These are phyloP conservation scores for Immersiporthe knoxdaviesiana DNA, from an alignment of 2,329 filamentous ascomycete genomes.

Conservation along the genomic window DNA sequence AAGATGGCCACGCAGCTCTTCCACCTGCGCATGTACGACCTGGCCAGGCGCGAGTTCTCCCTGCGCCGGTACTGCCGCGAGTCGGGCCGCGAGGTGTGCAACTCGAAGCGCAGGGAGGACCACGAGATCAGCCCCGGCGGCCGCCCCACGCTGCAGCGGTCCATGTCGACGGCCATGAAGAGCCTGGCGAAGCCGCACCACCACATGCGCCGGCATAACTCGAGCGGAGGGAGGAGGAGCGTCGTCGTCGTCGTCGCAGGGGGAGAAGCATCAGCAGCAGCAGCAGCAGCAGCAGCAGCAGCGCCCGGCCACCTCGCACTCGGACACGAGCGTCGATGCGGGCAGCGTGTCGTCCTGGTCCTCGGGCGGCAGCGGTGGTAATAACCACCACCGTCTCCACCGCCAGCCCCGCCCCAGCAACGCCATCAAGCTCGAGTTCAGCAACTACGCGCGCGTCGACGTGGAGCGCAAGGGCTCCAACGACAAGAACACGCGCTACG, in stretches of 20 bases:
- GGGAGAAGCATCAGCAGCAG: no score
- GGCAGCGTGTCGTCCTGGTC: conserved; percentile 37
- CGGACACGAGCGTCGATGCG: conserved; percentile 40
- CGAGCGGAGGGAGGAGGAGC: no score
- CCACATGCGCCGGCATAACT: conserved; percentile 42
- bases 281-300: no score
- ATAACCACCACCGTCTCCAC: conserved; percentile 27
- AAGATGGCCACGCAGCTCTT: conserved; percentile 78
- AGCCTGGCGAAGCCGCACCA: conserved; percentile 39
- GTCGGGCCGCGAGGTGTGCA: conserved; percentile 91
- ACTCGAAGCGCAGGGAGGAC: conserved; percentile 72
- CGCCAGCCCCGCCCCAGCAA: conserved; percentile 63
- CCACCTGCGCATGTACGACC: conserved; percentile 92
- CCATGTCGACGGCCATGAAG: conserved; percentile 54
- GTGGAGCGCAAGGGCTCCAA: conserved; percentile 66
- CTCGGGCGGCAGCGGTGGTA: conserved; percentile 28
- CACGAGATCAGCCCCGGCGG: conserved; percentile 52
- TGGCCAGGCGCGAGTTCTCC: conserved; percentile 85
- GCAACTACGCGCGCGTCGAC: conserved; percentile 93
- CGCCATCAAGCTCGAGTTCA: conserved; percentile 88
- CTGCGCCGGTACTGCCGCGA: conserved; percentile 89
- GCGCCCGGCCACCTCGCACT: conserved; percentile 43
- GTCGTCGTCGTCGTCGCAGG: conserved; percentile 29
- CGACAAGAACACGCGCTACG: conserved; percentile 72
- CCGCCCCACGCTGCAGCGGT: conserved; percentile 49